Conservation (phyloP, 1,284 basidiomycete genomes). For the Trametes hirsuta region DNA sequence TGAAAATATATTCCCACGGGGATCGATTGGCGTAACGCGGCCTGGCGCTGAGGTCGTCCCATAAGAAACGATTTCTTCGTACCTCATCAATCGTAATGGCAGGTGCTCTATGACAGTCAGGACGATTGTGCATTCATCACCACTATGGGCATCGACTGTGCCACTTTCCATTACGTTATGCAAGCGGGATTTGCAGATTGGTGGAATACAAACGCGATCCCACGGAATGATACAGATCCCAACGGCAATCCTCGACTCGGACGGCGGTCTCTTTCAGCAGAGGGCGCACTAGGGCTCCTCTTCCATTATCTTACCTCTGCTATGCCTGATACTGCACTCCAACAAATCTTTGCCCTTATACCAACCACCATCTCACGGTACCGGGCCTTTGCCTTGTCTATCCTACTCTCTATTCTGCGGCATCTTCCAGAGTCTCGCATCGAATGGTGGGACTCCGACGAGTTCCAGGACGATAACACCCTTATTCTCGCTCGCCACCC, state of each 20-base stretch:
- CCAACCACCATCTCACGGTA: conserved; percentile 40
- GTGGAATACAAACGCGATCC: conserved; percentile 43
- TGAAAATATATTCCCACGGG: too few species aligned
- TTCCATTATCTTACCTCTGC: conserved; percentile 49
- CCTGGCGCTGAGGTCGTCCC: too few species aligned
- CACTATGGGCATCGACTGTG: conserved; percentile 49
- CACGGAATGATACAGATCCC: conserved; percentile 38
- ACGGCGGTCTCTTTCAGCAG: conserved; percentile 45
- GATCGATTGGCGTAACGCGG: too few species aligned
- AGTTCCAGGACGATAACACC: conserved; percentile 4
- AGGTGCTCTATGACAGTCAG: too few species aligned
- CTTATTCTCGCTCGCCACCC: conserved; percentile 36
- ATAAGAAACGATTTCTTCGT: too few species aligned
- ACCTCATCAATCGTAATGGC: too few species aligned
- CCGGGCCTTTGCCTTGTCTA: conserved; percentile 36
- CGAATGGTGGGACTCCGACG: conserved; percentile 38
- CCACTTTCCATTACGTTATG: too few species aligned
- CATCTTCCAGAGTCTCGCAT: conserved; percentile 40
- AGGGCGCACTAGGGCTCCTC: conserved; percentile 47
- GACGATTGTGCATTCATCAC: conserved; percentile 52
- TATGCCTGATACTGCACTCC: conserved; percentile 41
- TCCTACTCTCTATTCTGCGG: conserved; percentile 38
- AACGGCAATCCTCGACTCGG: conserved; percentile 31
- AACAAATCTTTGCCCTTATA: conserved; percentile 42
- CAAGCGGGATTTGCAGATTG: conserved; percentile 38